Evolutionary conservation across 2,329 filamentous ascomycete species (phyloP), one percentile per base, ranked within the genome.

Genomic region (Chaetomium sp.): DNA sequence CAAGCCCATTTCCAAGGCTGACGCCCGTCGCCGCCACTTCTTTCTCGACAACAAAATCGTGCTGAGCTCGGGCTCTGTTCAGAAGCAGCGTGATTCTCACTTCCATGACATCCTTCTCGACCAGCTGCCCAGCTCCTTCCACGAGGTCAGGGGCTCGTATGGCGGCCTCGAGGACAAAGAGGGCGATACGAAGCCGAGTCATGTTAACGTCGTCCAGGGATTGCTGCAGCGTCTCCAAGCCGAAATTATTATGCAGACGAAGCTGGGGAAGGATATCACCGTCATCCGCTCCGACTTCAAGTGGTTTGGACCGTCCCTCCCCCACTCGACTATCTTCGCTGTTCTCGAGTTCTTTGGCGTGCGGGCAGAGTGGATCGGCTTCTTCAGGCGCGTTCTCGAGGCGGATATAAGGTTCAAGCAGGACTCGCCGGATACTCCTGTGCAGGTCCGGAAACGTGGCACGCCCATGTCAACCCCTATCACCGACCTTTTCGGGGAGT

Each of bases 241-340:
- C 8, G 85, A 87, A 69, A 79, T 85, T 16, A 73, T 85, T 42
- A 69, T 88, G 42, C 78, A 82, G 64, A 81, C 75, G 29, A 75
- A 78, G 23, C 69, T 84, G 0, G 77, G 81, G 50, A 78, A 79
- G 10, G 76, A 83, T 23, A 79, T 85, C 58, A 82, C 83, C 1
- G 81, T 85, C 2, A 74, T 88, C 47, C 80, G 84, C 13, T 84
- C 83, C 0, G 85, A 87, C 70, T 87, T 88, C 68, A 78, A 81
- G 53, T 85, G 82, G 77, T 85, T 87, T 64, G 83, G 83, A 0
- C 82, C 85, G 0, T 67, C 81, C 4, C 75, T 89, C 16, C 80
- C 86, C 2, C 85, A 89, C 70, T 73, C 78, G 27, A 85, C 84
- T 1, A 80, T 88, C 42, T 74, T 85, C 27, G 74, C 80, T 0